Evolutionary conservation across 2,329 filamentous ascomycete species (phyloP), one percentile per base, ranked within the genome.

Genomic region (Aschersonia sp.): DNA sequence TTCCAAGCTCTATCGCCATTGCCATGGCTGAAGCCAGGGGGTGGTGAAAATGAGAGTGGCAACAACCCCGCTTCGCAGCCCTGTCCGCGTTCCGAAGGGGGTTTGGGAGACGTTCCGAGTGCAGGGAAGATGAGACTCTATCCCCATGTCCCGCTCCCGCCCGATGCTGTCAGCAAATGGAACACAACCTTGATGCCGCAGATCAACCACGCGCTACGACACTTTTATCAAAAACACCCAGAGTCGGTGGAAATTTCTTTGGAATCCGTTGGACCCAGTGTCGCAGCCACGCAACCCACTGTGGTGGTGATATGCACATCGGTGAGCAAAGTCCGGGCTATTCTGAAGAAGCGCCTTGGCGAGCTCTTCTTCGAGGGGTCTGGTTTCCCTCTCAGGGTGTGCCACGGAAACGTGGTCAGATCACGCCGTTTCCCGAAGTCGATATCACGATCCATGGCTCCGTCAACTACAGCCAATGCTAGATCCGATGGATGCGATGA

Each of bases 161-260:
- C 76, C 4, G 76, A 80, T 9, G 70, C 79, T 2, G 67, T 87
- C 2, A 78, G 85, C 37, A 75, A 80, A 51, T 90, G 84, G 84
- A 83, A 88, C 55, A 71, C 69, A 2, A 73, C 73, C 3, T 65
- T 87, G 48, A 84, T 87, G 68, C 81, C 82, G 2, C 80, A 85
- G 50, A 76, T 90, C 51, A 84, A 87, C 58, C 71, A 77, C 14
- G 77, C 85, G 1, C 71, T 88, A 12, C 76, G 80, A 29, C 74
- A 77, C 45, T 86, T 85, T 50, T 81, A 88, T 56, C 76, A 76
- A 52, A 84, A 84, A 54, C 75, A 86, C 45, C 75, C 80, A 0
- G 85, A 90, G 59, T 86, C 84, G 0, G 79, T 87, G 35, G 84
- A 86, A 56, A 87, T 90, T 41, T 84, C 83, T 8, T 74, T 90